Evolutionary conservation across 148 eudicot genomes (phyloP).

Genomic region (Nepenthes mirabilis): DNA sequence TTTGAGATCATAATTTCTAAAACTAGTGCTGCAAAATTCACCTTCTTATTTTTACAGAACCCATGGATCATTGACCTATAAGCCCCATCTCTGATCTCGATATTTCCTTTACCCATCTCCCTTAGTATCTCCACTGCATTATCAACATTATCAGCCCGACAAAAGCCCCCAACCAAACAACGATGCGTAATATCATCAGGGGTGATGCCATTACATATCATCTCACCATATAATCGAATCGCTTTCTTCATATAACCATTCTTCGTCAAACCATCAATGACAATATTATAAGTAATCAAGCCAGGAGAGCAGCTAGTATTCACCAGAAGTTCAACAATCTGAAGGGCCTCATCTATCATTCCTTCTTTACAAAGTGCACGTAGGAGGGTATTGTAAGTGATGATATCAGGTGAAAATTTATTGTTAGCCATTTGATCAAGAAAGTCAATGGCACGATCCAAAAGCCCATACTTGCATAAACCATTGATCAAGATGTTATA

Average conservation of each 20-base stretch:
- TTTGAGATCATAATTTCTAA: conserved; percentile 41
- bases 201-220: conserved; percentile 30
- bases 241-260: conserved; percentile 66
- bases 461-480: conserved; percentile 58
- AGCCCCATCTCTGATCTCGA: conserved; percentile 26
- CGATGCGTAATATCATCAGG: conserved; percentile 80
- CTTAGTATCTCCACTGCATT: conserved; percentile 49
- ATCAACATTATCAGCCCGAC: conserved; percentile 32
- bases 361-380: conserved; percentile 62
- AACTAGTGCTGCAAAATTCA: conserved; percentile 51
- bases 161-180: conserved; percentile 61
- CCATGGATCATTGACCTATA: conserved; percentile 36
- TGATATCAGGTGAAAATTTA: conserved; percentile 44
- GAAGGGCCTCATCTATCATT: conserved; percentile 54
- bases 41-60: conserved; percentile 40
- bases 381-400: conserved; percentile 69
- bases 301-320: conserved; percentile 36
- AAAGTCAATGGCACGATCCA: conserved; percentile 66
- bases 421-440: conserved; percentile 49
- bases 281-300: conserved; percentile 56
- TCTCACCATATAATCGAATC: conserved; percentile 37
- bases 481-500: conserved; percentile 79
- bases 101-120: conserved; percentile 45
- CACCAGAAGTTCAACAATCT: conserved; percentile 33
- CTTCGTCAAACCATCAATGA: conserved; percentile 73